These are phyloP conservation scores for Alopecurus myosuroides DNA, from an alignment of 176 grass and related monocot species.

Conservation along the genomic window DNA sequence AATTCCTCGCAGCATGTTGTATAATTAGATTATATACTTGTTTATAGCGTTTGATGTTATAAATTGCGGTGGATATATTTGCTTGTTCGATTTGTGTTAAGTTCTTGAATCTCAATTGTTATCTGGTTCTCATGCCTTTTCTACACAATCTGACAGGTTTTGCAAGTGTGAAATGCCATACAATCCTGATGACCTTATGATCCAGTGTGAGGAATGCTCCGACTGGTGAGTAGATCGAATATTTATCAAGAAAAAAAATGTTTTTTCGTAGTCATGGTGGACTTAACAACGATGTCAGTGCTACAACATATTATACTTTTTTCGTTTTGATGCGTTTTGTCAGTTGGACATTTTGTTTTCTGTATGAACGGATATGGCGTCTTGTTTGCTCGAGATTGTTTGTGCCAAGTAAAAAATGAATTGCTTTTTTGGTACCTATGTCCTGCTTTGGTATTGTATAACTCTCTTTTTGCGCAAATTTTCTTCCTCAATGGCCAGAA, in stretches of 20 bases:
- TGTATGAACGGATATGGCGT: neutral
- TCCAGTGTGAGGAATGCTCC: conserved; percentile 89
- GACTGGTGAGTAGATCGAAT: conserved; percentile 66
- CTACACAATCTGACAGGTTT: conserved; percentile 59
- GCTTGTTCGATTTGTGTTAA: neutral
- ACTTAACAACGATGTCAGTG: neutral
- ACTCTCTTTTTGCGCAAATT: neutral
- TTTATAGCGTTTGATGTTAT: neutral
- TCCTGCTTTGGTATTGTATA: neutral
- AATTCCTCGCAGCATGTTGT: neutral
- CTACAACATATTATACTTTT: neutral
- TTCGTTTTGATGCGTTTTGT: conserved; percentile 13
- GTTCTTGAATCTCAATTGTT: neutral
- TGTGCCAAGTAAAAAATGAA: neutral
- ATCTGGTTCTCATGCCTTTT: conserved; percentile 31
- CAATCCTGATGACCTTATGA: conserved; percentile 99
- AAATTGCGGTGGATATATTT: neutral
- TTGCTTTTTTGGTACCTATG: conserved; percentile 10
- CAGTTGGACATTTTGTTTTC: conserved; percentile 1
- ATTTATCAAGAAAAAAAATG: neutral
- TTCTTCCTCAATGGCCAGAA: neutral
- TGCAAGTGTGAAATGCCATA: conserved; percentile 99
- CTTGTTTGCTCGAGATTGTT: neutral
- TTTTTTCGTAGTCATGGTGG: neutral
- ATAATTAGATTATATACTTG: neutral